phyloP scores from a whole-genome alignment of 2,329 filamentous ascomycete genomes.

The Claviceps sp. region DNA sequence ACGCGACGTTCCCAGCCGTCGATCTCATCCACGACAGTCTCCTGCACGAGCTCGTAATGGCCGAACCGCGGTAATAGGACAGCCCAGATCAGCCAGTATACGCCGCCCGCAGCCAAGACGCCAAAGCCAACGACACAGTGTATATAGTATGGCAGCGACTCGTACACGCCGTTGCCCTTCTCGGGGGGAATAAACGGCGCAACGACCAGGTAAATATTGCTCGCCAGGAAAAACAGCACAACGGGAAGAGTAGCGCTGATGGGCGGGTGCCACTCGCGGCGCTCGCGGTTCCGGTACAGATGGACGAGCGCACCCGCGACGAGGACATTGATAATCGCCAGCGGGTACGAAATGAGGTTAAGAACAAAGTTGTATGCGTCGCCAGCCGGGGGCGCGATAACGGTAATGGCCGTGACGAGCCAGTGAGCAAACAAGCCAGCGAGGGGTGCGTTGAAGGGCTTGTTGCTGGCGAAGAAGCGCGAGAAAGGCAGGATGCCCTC shows the following conservation, averaged over 20 bases:
- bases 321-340: conserved; percentile 43
- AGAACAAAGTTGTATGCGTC: conserved; percentile 53
- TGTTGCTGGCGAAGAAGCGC: conserved; percentile 48
- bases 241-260: conserved; percentile 41
- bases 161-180: conserved; percentile 38
- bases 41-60: conserved; percentile 40
- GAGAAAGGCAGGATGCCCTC: conserved; percentile 54
- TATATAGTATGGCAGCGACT: conserved; percentile 41
- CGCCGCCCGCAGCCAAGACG: conserved; percentile 35
- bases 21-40: conserved; percentile 38
- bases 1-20: conserved; percentile 51
- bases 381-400: conserved; percentile 52
- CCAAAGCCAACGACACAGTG: conserved; percentile 44
- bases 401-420: conserved; percentile 49
- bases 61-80: conserved; percentile 37
- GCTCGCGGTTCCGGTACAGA: conserved; percentile 35
- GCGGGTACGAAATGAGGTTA: conserved; percentile 51
- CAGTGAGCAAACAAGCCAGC: conserved; percentile 51
- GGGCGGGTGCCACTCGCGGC: conserved; percentile 39
- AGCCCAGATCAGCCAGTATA: conserved; percentile 46
- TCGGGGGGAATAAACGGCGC: conserved; percentile 44
- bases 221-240: conserved; percentile 43
- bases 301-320: conserved; percentile 39
- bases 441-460: conserved; percentile 48
- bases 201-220: conserved; percentile 47